These are phyloP conservation scores for Neurospora sp. DNA, from an alignment of 2,329 filamentous ascomycete genomes.

Conservation along the genomic window DNA sequence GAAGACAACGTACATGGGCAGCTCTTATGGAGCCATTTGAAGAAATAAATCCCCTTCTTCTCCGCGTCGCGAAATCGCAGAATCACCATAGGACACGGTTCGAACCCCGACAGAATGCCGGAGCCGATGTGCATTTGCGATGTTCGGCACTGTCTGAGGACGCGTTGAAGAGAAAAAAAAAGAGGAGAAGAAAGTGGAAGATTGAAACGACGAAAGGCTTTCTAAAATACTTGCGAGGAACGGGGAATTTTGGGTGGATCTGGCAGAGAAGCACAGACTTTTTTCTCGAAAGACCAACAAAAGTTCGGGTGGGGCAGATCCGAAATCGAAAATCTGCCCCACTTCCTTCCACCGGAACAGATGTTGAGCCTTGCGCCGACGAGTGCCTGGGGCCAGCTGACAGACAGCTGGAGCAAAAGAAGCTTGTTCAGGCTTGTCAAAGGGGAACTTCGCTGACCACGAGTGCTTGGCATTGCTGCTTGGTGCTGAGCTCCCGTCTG, in stretches of 20 bases:
- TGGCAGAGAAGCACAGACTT: not conserved
- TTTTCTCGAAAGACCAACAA: not conserved
- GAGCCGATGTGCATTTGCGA: slow-evolving; percentile 45
- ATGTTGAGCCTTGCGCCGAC: not conserved
- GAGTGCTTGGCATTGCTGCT: not conserved
- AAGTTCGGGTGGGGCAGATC: not conserved
- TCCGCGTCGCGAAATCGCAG: slow-evolving; percentile 51
- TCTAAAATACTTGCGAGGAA: not conserved
- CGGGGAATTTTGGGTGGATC: not conserved
- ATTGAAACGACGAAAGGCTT: not conserved
- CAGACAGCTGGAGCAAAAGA: not conserved
- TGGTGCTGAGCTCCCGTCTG: not conserved
- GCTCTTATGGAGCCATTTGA: slow-evolving; percentile 44
- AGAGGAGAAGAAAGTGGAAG: slow-evolving; percentile 21
- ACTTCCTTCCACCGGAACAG: not conserved
- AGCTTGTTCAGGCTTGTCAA: not conserved
- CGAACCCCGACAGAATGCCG: slow-evolving; percentile 60
- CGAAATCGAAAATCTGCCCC: not conserved
- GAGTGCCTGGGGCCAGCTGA: not conserved
- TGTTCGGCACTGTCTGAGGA: slow-evolving; percentile 82
- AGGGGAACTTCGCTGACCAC: not conserved
- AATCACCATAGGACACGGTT: slow-evolving; percentile 50
- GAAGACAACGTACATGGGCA: slow-evolving; percentile 40
- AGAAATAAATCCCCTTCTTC: slow-evolving; percentile 30
- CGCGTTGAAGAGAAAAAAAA: slow-evolving; percentile 50